Evolutionary conservation across 352 stramenopile species (phyloP).

Genomic region (Ophiocytium majus): DNA sequence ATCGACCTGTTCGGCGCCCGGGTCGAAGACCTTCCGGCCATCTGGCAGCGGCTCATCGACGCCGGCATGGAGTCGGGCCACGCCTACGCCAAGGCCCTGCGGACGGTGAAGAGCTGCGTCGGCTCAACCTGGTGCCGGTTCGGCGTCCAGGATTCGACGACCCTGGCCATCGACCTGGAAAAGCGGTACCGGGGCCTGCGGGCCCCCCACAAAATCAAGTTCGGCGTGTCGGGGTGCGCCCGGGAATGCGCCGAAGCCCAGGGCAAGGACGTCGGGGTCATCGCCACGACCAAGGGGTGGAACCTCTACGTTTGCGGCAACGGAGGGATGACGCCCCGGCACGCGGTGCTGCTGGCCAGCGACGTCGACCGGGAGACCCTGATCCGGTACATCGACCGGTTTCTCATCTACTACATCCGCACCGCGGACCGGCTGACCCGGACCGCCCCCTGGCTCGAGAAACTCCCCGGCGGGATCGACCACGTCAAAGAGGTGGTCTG

Average conservation of each 20-base stretch:
- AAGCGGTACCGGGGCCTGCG: slow-evolving; percentile 82
- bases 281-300: slow-evolving; percentile 84
- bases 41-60: slow-evolving; percentile 68
- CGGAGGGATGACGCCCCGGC: slow-evolving; percentile 73
- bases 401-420: slow-evolving; percentile 86
- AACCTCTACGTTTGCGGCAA: slow-evolving; percentile 84
- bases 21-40: slow-evolving; percentile 76
- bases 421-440: slow-evolving; percentile 79
- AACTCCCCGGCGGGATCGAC: slow-evolving; percentile 63
- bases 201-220: slow-evolving; percentile 86
- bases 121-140: slow-evolving; percentile 85
- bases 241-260: slow-evolving; percentile 84
- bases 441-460: slow-evolving; percentile 80
- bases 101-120: slow-evolving; percentile 87
- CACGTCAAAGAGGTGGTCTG: slow-evolving; percentile 78
- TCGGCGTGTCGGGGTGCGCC: slow-evolving; percentile 78
- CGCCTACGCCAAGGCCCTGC: slow-evolving; percentile 83
- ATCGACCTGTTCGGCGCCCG: slow-evolving; percentile 84
- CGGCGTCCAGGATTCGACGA: slow-evolving; percentile 81
- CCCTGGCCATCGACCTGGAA: slow-evolving; percentile 81
- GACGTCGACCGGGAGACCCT: slow-evolving; percentile 72
- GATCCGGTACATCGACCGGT: slow-evolving; percentile 80
- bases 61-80: slow-evolving; percentile 85
- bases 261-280: slow-evolving; percentile 86
- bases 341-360: slow-evolving; percentile 71